Conservation (phyloP, 306 rosid species). For the Chamaecrista fasciculata region DNA sequence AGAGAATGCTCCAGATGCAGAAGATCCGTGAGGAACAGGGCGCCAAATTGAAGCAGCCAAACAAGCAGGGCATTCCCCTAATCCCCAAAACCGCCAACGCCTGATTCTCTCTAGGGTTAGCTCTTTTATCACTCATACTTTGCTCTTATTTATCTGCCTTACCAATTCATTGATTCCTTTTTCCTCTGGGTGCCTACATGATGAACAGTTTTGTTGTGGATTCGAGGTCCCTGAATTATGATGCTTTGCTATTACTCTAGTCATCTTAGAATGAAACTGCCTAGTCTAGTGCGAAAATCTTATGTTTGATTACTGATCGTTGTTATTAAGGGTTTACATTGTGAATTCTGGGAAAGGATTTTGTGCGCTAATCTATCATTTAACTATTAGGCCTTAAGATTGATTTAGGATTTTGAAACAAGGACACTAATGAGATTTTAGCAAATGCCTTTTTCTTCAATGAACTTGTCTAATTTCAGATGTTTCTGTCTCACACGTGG, state of each 20-base stretch:
- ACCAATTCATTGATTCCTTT: background rate
- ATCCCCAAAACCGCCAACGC: constrained; percentile 78
- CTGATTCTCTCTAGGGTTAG: constrained; percentile 33
- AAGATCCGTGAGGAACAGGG: constrained; percentile 69
- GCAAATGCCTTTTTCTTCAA: background rate
- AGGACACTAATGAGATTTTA: background rate
- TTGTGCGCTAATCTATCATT: background rate
- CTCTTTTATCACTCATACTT: background rate
- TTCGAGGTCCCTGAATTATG: background rate
- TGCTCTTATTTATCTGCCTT: background rate
- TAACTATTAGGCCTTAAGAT: background rate
- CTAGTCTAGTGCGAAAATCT: background rate
- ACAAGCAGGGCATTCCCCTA: constrained; percentile 51
- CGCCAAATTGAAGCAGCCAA: constrained; percentile 38
- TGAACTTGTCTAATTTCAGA: background rate
- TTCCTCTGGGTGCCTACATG: background rate
- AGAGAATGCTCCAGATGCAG: constrained; percentile 92
- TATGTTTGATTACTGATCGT: background rate
- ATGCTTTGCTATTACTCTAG: background rate
- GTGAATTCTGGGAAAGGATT: background rate
- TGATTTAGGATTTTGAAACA: background rate
- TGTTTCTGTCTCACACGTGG: background rate
- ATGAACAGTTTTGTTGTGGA: background rate
- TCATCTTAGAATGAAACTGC: background rate
- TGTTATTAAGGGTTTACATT: background rate